Evolutionary conservation across 805 yeast genomes (phyloP), one percentile per base, ranked within the genome.

Genomic region (Tetrapisispora arboricola): DNA sequence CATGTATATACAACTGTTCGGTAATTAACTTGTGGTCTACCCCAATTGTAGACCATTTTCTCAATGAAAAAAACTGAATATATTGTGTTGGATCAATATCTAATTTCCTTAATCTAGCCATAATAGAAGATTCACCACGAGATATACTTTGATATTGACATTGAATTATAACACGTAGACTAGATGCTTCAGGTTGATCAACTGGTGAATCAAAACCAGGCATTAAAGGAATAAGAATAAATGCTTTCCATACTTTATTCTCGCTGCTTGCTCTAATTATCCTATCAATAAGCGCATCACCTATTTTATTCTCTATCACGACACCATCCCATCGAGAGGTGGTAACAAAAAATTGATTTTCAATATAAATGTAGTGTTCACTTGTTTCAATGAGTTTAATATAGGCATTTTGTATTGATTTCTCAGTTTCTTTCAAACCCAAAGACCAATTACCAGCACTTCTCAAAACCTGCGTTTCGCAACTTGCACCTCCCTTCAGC

Each of bases 161-260:
- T 63, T 87, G 90, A 92, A 90, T 88, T 49, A 92, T 94, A 20
- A 92, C 80, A 54, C 99, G 76, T 4, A 92, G 87, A n/a, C 95
- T 76, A 0, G 95, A 83, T 1, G 96, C 98, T 49, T 87, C 96
- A 13, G 92, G 83, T 47, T 83, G 76, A 56, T 90, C 97, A 17
- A 94, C 94, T 49, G 86, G 84, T 21, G 95, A 79, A 54, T 83
- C 92, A 60, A 94, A 92, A 0, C 98, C 99, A 1, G 99, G 99
- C 92, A 92, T 86, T 49, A 92, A 68, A 3, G 99, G 99, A 47
- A 92, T 86, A 10, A 92, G 72, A 45, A 92, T 81, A 20, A 86
- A 75, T 1, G 97, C 97, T 47, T 79, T 80, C 99, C 99, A 92
- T 10, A 67, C 61, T 40, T 76, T 81, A 5, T 77, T 76, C 44